Base-by-base conservation (phyloP, 371 early-diverging fungal genomes). In the Sporodiniella umbellata region DNA sequence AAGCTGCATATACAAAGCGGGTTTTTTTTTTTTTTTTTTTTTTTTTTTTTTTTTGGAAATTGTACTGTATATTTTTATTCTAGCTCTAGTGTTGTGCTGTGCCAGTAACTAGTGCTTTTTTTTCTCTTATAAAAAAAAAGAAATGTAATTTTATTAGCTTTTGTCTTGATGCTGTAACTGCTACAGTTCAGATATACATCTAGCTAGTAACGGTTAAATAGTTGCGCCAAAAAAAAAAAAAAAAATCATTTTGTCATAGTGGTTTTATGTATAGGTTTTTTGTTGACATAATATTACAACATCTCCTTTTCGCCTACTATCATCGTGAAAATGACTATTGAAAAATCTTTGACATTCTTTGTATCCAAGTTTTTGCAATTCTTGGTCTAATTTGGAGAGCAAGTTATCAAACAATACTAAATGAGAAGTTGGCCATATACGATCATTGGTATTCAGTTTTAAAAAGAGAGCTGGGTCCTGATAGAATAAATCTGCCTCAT, bases 241-340 rank as follows among this genome's bases (percentile, higher is more conserved):
- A 31, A 45, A 18, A 31, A 31, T 28, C 30, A 28, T 28, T 28
- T 10, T 28, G 21, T 10, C 38, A 37, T 10, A 26, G 15, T 28
- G 2, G n/a, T 19, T 30, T 45, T 45, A 45, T 15, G 7, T 24
- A 23, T 48, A 25, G 43, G 38, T 12, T 37, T 48, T 6, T 48
- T 22, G 33, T 31, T 28, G 30, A 37, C 71, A 75, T n/a, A 77
- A 78, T 1, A 93, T 86, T 12, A 95, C 55, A 7, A 95, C 90
- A 62, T 93, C 90, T 37, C 95, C 95, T 40, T 60, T 61, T 48
- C 93, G 79, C 46, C 92, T 68, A 0, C 66, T 52, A 60, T 96
- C 97, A 45, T 88, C 90, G 56, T 85, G 85, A 45, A 88, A 90
- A 53, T 94, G 89, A 12, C 88, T 84, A 62, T 96, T 96, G 64